Percentiles rank a stretch among this genome's conserved stretches.
These are phyloP conservation scores for Xylariomycetidae sp. DNA, from an alignment of 2,329 filamentous ascomycete species.

Conservation along the genomic window DNA sequence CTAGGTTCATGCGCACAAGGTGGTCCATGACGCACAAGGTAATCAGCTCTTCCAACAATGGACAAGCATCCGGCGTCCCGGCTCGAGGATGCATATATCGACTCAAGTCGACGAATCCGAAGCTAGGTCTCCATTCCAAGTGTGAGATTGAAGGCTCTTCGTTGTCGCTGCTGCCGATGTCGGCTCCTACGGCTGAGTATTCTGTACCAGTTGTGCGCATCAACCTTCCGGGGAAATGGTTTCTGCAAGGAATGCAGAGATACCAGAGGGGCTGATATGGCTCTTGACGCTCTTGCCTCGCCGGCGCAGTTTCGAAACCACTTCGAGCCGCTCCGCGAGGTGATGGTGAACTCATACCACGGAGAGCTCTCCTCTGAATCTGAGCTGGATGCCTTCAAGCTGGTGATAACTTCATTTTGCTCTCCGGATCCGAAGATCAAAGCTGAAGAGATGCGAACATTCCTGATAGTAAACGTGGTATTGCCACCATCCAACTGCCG, in stretches of 20 bases:
- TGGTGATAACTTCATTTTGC: background rate
- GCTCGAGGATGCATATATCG: background rate
- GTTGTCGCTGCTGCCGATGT: conserved; percentile 1
- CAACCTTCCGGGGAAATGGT: background rate
- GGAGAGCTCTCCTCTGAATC: background rate
- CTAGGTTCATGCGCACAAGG: background rate
- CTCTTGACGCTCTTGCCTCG: conserved; percentile 1
- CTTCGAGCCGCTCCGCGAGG: conserved; percentile 1
- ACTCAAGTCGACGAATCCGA: conserved; percentile 1
- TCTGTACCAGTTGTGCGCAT: background rate
- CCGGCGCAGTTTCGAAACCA: conserved; percentile 1
- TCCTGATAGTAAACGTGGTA: background rate
- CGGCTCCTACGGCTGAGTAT: background rate
- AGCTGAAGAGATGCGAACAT: background rate
- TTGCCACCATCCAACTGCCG: background rate
- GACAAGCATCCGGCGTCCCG: background rate
- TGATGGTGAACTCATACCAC: conserved; percentile 2
- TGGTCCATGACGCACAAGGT: conserved; percentile 1
- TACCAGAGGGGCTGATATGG: background rate
- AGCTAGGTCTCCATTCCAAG: conserved; percentile 1
- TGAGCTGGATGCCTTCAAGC: background rate
- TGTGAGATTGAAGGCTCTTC: conserved; percentile 1
- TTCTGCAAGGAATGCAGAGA: background rate
- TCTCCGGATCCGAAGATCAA: background rate
- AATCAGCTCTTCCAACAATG: conserved; percentile 2